Conservation (phyloP, 192 early-diverging fungal genomes). For the Rhizoclosmatium sp. region DNA sequence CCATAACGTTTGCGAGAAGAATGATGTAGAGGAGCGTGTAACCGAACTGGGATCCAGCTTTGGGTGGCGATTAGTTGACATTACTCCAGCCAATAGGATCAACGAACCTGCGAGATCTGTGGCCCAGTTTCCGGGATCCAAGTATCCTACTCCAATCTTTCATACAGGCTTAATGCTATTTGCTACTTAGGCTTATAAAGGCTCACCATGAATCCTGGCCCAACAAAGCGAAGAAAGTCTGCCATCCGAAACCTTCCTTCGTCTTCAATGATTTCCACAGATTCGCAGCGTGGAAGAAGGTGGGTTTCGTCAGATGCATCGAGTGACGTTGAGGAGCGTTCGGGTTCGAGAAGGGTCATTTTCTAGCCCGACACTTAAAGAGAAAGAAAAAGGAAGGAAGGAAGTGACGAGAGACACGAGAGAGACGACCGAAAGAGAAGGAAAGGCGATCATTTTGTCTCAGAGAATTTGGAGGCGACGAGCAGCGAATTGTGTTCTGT, state of each 20-base stretch:
- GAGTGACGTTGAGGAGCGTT: no score
- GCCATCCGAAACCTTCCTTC: not conserved
- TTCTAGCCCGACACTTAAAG: no score
- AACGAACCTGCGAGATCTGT: conserved; percentile 69
- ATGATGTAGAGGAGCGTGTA: conserved; percentile 80
- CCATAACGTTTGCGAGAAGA: conserved; percentile 78
- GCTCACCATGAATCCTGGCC: conserved; percentile 58
- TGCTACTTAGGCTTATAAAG: no score
- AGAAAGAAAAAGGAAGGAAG: no score
- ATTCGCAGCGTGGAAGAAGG: not conserved
- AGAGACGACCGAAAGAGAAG: no score
- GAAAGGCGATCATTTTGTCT: no score
- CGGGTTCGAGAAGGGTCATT: no score
- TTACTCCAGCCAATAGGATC: conserved; percentile 2
- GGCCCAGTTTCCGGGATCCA: conserved; percentile 89
- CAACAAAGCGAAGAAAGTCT: conserved; percentile 50
- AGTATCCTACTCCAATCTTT: conserved; percentile 17
- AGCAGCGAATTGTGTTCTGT: no score
- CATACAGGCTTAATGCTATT: no score
- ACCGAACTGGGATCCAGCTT: conserved; percentile 77
- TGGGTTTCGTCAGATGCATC: not conserved
- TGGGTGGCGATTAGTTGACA: not conserved
- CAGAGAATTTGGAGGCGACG: no score
- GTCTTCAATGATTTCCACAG: not conserved
- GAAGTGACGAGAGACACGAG: no score